A percentile compares a stretch with the other conserved stretches of the same genome.
These are phyloP conservation scores for Pseudisothecium myosuroides DNA, from an alignment of 225 moss, liverwort and hornwort species.

Conservation along the genomic window DNA sequence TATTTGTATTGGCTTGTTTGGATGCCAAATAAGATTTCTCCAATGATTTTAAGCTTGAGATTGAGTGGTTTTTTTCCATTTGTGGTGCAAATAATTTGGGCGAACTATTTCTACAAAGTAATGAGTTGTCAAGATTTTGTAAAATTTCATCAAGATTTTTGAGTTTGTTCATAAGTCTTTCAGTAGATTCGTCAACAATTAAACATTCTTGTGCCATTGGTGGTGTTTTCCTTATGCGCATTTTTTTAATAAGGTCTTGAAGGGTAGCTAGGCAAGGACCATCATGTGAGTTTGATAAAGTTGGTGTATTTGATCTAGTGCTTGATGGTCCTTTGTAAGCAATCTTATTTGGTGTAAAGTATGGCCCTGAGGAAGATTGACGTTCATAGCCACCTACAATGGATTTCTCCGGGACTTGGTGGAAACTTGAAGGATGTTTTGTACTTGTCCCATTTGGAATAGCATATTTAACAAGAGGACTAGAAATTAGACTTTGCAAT, in stretches of 20 bases:
- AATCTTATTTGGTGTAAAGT: constrained; percentile 11
- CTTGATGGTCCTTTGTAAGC: background rate
- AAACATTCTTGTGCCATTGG: background rate
- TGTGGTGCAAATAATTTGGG: background rate
- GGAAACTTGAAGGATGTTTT: background rate
- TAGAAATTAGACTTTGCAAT: constrained; percentile 1
- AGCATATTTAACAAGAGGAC: background rate
- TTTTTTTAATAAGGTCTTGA: background rate
- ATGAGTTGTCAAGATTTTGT: constrained; percentile 26
- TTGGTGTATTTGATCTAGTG: background rate
- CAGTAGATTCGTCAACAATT: background rate
- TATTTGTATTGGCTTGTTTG: background rate
- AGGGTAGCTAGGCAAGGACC: background rate
- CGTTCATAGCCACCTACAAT: background rate
- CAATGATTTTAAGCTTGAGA: background rate
- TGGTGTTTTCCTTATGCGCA: background rate
- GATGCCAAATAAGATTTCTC: background rate
- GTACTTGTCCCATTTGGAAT: background rate
- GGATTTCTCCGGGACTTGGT: background rate
- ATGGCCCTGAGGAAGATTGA: background rate
- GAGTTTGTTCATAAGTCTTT: constrained; percentile 28
- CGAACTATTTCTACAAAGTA: background rate
- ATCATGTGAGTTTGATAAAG: background rate
- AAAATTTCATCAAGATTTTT: constrained; percentile 35
- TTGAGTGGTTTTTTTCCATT: background rate